Base-by-base conservation (phyloP, 2,329 filamentous ascomycete species). In the Penicillium sp. region DNA sequence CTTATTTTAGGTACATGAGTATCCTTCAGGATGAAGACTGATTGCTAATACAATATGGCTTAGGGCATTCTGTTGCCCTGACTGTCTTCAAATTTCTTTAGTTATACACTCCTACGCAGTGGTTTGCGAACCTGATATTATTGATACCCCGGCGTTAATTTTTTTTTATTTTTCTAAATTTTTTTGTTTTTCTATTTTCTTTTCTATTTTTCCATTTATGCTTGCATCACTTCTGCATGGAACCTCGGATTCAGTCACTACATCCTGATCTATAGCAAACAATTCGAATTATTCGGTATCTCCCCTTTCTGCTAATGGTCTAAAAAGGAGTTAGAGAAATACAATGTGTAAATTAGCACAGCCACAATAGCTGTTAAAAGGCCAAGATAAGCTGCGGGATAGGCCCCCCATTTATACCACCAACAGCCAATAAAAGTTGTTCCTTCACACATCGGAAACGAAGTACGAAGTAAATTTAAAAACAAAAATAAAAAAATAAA, bases 31-130 rank as follows among this genome's bases (percentile, higher is more conserved):
- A 16, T 22, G 10, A 14, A 30, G 35, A 6, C 3, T 25, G 11
- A 25, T 44, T 33, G n/a, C 14, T 28, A 19, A 48, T 19, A 48
- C 7, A 2, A n/a, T 17, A 11, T 4, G 26, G 3, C 22, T 11
- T 36, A 63, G 61, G 55, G 14, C 57, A 63, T 25, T 58, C 56
- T 19, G 42, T 56, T 31, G 55, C 55, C 6, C 45, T 54, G 7
- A 53, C 44, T 5, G 44, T 46, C 28, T 50, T 48, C 19, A 43
- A 52, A 38, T 5, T 59, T 59, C 36, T 50, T 55, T 57, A 58
- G 44, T 38, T 58, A 56, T 62, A 60, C 17, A 12, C 7, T 33
- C 37, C 40, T 36, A 11, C 16, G 38, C 26, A 17, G 19, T 50
- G 10, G 43, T 26, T 44, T 43, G 26, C 36, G 6, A 25, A 33